Base-by-base conservation (phyloP, 2,329 filamentous ascomycete species). In the Aspergillus jensenii region DNA sequence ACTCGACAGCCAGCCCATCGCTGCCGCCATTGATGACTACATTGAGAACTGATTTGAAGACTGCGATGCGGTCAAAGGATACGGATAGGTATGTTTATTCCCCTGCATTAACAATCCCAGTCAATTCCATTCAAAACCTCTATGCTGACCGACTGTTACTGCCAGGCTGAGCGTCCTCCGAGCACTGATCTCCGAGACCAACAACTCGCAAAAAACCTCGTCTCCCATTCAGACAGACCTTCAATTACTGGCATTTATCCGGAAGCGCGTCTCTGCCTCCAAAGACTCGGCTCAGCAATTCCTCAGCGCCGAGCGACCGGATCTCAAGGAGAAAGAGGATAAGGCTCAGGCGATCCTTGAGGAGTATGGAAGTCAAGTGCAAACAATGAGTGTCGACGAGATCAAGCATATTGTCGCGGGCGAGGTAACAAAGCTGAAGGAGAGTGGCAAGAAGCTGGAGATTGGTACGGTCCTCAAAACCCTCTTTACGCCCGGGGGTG, bases 51-150 rank as follows among this genome's bases (percentile, higher is more conserved):
- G 79, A 81, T 65, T 67, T 82, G 45, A 82, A 81, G 66, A 70
- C 67, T 43, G 79, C 79, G 48, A 80, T 82, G 79, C 73, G 73
- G 61, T 78, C 78, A 15, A 81, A 80, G 67, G 79, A 82, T 59
- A 77, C 70, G 21, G 63, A 74, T 14, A 75, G 77, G 79, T 80
- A 69, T 35, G 19, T 6, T 31, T 21, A 8, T 25, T 11, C 17
- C 19, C 19, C 12, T n/a, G 12, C 25, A n/a, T 6, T 21, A 5
- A 14, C 31, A n/a, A 39, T 25, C 15, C 15, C 25, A 8, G 14
- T 37, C 25, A 48, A 51, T 33, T 1, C 9, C 27, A 6, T 15
- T 12, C n/a, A n/a, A 9, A 27, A 7, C n/a, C 11, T 7, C 40
- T 11, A 44, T 25, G 27, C 43, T 53, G 43, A 53, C 33, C 43